Evolutionary conservation across 129 eudicot species (phyloP), one percentile per base, ranked within the genome.

Genomic region (Flaveria sonorensis): DNA sequence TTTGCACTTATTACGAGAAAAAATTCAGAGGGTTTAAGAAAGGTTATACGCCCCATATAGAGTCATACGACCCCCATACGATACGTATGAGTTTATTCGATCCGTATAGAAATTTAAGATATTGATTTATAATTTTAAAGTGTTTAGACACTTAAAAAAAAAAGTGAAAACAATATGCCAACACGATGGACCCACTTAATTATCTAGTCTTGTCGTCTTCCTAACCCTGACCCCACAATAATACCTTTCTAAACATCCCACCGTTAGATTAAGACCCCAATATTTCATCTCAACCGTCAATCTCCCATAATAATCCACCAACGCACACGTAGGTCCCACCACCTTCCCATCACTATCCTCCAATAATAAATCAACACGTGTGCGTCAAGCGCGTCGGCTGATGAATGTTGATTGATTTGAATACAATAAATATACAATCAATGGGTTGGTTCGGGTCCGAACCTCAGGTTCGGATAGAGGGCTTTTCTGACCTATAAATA

Each of bases 301-400:
- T 32, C 53, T 14, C 46, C 51, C 45, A 19, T 55, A 43, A 80
- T 66, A 18, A 73, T 80, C 79, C 76, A 74, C 53, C 83, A 40
- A 24, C 68, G 51, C 67, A 20, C 39, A 65, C 14, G 83, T 80
- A 62, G 84, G 84, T 68, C n/a, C 84, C 56, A 81, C 55, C 71
- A 55, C 76, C 71, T 55, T 74, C 84, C 70, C 79, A 45, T 80
- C 70, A 73, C 84, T 57, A 74, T 73, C 75, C 20, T 48, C 83
- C 79, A 80, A 0, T 73, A 50, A 8, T 1, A 24, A 18, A 4
- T 24, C 1, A 42, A 69, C 79, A 80, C 75, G 67, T 73, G 80
- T 74, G 3, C 43, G 70, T 81, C 75, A 81, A 81, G 53, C 80
- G 67, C 84, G 84, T 81, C 80, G 76, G 76, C 84, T 67, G 21